Conservation (phyloP, 345 rosid species). For the Eucalyptus caleyi region DNA sequence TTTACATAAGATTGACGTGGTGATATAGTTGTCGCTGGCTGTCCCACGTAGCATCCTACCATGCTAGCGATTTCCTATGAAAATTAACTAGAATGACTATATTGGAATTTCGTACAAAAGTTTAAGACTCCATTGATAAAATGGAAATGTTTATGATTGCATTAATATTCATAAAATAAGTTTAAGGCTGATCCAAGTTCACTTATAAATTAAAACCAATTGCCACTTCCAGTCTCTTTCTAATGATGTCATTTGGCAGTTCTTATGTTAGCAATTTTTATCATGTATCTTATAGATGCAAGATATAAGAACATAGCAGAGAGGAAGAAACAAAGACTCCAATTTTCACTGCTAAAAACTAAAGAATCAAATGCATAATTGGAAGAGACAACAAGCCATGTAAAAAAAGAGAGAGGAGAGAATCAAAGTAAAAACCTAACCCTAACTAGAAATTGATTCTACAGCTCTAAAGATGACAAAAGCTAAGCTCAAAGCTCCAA, state of each 20-base stretch:
- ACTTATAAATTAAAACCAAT: background rate
- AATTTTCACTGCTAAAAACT: background rate
- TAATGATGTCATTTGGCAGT: background rate
- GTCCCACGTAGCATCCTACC: background rate
- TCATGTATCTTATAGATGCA: background rate
- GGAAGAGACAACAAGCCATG: background rate
- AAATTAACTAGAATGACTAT: too few relatives aligned
- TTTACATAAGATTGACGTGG: background rate
- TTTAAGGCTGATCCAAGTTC: background rate
- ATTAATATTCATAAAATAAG: too few relatives aligned
- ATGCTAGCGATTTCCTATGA: background rate
- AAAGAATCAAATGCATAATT: background rate
- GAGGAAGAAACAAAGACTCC: background rate
- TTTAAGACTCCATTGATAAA: background rate
- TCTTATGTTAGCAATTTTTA: background rate
- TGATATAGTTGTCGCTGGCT: background rate
- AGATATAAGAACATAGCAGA: background rate
- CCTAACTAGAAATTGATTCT: background rate
- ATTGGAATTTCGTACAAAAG: background rate
- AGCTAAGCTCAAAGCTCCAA: background rate
- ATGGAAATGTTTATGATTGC: background rate
- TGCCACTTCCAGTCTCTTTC: background rate
- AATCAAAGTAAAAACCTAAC: background rate
- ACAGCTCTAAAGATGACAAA: background rate
- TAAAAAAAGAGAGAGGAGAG: background rate